A percentile compares a stretch with the other conserved stretches of the same genome.
These are phyloP conservation scores for Penicillium chermesinum DNA, from an alignment of 495 filamentous ascomycete species.

Conservation along the genomic window DNA sequence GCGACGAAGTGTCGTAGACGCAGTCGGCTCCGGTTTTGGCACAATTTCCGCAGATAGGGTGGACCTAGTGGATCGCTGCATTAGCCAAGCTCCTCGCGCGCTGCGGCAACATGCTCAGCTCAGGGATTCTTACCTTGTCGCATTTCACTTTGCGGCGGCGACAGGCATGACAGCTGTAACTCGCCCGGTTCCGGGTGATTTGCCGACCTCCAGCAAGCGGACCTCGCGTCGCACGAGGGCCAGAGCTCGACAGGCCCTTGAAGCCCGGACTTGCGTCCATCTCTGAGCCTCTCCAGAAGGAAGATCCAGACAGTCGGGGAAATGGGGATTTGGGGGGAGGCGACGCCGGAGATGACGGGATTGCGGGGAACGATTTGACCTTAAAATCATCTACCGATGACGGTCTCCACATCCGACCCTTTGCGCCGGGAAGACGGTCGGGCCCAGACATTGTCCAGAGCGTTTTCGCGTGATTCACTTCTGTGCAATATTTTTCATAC, in stretches of 20 bases:
- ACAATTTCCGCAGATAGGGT: slow-evolving; percentile 47
- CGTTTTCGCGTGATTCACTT: not conserved
- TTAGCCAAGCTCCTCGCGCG: not conserved
- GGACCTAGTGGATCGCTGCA: slow-evolving; percentile 22
- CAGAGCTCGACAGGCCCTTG: slow-evolving; percentile 4
- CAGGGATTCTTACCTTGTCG: slow-evolving; percentile 30
- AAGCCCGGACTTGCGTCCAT: slow-evolving; percentile 13
- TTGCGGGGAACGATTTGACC: slow-evolving; percentile 12
- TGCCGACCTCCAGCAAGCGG: slow-evolving; percentile 30
- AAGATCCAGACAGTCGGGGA: not conserved
- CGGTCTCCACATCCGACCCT: slow-evolving; percentile 1
- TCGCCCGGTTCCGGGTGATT: slow-evolving; percentile 46
- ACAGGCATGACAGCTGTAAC: slow-evolving; percentile 48
- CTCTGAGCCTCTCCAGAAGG: not conserved
- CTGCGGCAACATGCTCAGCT: not conserved
- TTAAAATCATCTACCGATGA: slow-evolving; percentile 6
- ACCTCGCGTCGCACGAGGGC: slow-evolving; percentile 11
- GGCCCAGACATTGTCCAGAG: not conserved
- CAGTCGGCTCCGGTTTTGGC: slow-evolving; percentile 41
- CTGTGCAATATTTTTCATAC: too few species aligned
- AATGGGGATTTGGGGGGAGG: too few species aligned
- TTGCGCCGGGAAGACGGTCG: not conserved
- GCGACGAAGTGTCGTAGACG: slow-evolving; percentile 35
- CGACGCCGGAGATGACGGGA: too few species aligned
- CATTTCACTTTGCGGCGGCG: slow-evolving; percentile 46